Base-by-base conservation (phyloP, 176 grass and related monocot species). In the Musa beccarii region DNA sequence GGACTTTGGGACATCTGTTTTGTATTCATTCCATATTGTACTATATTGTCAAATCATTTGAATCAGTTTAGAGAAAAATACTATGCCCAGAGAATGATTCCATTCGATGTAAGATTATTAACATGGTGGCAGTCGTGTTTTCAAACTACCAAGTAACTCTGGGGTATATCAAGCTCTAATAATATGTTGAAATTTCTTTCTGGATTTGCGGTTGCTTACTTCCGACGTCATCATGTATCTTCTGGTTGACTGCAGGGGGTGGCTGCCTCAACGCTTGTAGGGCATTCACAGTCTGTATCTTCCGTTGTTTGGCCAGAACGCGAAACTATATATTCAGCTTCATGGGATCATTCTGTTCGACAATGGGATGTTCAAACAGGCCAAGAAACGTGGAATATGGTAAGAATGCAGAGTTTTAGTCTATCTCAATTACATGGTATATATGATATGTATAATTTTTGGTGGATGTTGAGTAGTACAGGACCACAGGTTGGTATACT, bases 281-380 rank as follows among this genome's bases (percentile, higher is more conserved):
- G 96, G 68, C 96, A 95, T 80, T 86, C 89, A 52, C 96, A 99
- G 69, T 89, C 88, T 86, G 86, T 94, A 79, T 89, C 89, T 86
- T 75, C 86, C 63, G 83, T 99, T 81, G 29, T 79, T 50, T 99
- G 88, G 90, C 84, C 91, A 79, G 85, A 99, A 51, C 84, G 43
- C 74, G 76, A 80, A 80, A 87, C 78, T 22, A 77, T 99, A 79
- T 92, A 84, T 85, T 99, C 96, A 51, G 91, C 91, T 70, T 99
- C 96, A 71, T 99, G 96, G 96, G 91, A 99, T 85, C 96, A 95
- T 87, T 99, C 91, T 81, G 24, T 99, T 67, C 80, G 86, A 77
- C 96, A 92, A 72, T 99, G 96, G 91, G 96, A 99, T 88, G 81
- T 83, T 70, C 82, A 85, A 84, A 81, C 88, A 75, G 82, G 83